Evolutionary conservation across 257 asterid species (phyloP).

Genomic region (Craterostigma plantagineum): DNA sequence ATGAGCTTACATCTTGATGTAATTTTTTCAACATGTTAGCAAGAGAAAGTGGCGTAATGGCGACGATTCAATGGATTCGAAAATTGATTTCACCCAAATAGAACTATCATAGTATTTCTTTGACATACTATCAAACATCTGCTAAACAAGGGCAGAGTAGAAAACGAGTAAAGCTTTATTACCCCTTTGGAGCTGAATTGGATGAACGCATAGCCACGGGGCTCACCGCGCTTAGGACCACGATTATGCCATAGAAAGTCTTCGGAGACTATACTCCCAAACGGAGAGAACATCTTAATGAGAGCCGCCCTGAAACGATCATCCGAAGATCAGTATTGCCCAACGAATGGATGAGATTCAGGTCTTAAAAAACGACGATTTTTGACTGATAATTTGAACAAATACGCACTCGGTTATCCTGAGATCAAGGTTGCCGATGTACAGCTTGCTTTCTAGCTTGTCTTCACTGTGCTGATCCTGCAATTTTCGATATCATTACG

Average conservation of each 20-base stretch:
- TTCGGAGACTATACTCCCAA: conserved; percentile 61
- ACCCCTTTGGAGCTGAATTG: conserved; percentile 83
- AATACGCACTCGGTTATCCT: conserved; percentile 59
- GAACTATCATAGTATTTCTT: too few relatives aligned
- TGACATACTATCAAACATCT: conserved; percentile 11
- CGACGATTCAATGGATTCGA: too few relatives aligned
- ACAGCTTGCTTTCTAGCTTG: conserved; percentile 54
- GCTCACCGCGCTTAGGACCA: conserved; percentile 79
- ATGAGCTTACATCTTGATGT: too few relatives aligned
- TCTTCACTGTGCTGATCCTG: conserved; percentile 40
- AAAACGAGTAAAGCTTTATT: conserved; percentile 16
- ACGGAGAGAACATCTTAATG: conserved; percentile 76
- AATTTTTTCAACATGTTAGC: too few relatives aligned
- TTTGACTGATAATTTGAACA: not conserved
- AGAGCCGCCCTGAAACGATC: conserved; percentile 66
- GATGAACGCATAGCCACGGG: conserved; percentile 64
- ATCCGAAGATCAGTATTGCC: not conserved
- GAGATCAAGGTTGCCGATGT: conserved; percentile 74
- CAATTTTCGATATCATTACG: conserved; percentile 5
- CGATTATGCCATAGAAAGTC: conserved; percentile 94
- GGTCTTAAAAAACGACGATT: not conserved
- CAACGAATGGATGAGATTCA: not conserved
- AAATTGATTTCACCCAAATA: too few relatives aligned
- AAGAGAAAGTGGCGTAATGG: too few relatives aligned
- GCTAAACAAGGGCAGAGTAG: not conserved